Conservation (phyloP, 805 yeast genomes). For the Candida dajiaensis region DNA sequence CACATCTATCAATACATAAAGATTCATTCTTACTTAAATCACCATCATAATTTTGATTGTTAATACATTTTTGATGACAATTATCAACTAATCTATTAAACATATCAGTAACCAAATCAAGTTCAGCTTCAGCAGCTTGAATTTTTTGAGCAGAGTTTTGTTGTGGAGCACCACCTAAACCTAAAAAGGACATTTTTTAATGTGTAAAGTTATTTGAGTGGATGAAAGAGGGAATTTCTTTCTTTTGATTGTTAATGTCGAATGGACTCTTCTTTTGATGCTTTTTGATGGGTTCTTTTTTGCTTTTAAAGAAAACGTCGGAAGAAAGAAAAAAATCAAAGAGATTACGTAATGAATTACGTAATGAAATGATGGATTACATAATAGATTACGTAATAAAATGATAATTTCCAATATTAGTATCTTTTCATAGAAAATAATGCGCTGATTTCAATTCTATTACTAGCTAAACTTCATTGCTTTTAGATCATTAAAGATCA, state of each 20-base stretch:
- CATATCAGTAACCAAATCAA: conserved; percentile 97
- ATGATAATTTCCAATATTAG: not conserved
- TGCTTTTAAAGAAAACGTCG: too few species aligned
- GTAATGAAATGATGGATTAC: not conserved
- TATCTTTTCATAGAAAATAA: not conserved
- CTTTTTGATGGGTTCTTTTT: too few species aligned
- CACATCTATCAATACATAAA: conserved; percentile 91
- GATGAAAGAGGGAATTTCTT: too few species aligned
- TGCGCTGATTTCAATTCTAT: not conserved
- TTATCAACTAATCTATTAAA: conserved; percentile 87
- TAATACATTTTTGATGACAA: conserved; percentile 85
- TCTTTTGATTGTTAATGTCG: too few species aligned
- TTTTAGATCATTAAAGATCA: too few species aligned
- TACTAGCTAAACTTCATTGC: too few species aligned
- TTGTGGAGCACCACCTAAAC: conserved; percentile 73
- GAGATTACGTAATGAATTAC: not conserved
- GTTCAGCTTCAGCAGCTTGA: conserved; percentile 92
- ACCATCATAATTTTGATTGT: conserved; percentile 55
- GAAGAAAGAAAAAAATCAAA: not conserved
- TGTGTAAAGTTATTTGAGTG: too few species aligned
- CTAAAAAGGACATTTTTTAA: conserved; percentile 56
- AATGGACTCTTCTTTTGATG: too few species aligned
- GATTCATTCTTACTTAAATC: conserved; percentile 76
- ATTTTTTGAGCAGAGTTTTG: conserved; percentile 69
- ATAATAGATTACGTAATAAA: not conserved